These are phyloP conservation scores for Scenedesmus sp. DNA, from an alignment of 163 green algal species.

Conservation along the genomic window DNA sequence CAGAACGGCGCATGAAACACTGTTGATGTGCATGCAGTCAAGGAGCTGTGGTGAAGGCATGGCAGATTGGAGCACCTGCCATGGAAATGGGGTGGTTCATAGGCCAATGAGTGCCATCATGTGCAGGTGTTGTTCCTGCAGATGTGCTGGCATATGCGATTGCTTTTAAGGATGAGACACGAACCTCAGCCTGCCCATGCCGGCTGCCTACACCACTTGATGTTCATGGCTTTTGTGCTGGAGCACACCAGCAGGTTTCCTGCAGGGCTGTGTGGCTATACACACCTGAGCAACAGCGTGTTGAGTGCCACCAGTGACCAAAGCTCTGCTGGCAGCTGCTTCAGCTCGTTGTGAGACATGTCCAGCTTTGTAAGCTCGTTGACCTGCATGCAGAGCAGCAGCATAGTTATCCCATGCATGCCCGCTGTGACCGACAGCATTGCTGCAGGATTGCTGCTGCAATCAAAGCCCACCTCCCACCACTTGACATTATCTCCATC, in stretches of 20 bases:
- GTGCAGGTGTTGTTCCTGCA: background rate
- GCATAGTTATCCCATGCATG: background rate
- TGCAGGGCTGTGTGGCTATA: background rate
- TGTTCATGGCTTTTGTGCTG: background rate
- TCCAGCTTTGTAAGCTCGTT: constrained; percentile 58
- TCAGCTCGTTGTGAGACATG: constrained; percentile 59
- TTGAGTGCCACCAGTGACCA: constrained; percentile 52
- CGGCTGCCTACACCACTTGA: background rate
- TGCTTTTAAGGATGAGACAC: background rate
- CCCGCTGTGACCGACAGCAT: background rate
- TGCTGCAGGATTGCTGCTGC: background rate
- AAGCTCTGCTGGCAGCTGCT: constrained; percentile 53
- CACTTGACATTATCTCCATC: constrained; percentile 53
- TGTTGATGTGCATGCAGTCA: background rate
- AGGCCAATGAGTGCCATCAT: background rate
- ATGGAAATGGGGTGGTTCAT: background rate
- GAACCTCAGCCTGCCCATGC: background rate
- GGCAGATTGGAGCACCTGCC: background rate
- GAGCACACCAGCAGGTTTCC: background rate
- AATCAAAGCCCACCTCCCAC: constrained; percentile 59
- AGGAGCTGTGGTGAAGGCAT: background rate
- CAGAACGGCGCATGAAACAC: background rate
- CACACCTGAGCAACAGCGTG: constrained; percentile 53
- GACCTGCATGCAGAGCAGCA: constrained; percentile 33
- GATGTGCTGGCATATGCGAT: background rate